phyloP scores from a whole-genome alignment of 176 grass and related monocot genomes.

The Triticum timopheevii region DNA sequence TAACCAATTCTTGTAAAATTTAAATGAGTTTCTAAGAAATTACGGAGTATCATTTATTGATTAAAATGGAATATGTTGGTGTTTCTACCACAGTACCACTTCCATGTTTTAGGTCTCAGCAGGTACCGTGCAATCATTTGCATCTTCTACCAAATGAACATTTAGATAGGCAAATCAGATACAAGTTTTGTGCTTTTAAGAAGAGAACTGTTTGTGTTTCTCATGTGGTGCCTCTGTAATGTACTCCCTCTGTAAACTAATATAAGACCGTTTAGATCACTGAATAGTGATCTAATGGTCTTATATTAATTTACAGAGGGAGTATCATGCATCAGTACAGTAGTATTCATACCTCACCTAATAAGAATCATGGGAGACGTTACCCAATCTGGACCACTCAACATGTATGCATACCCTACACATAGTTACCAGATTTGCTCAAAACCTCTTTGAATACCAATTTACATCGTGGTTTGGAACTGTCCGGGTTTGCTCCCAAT shows the following conservation, averaged over 20 bases:
- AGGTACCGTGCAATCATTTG: neutral
- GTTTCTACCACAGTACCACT: neutral
- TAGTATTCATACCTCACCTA: slow-evolving; percentile 5
- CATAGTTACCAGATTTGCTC: neutral
- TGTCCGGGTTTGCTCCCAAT: neutral
- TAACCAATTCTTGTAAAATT: neutral
- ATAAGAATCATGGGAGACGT: neutral
- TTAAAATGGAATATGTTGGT: slow-evolving; percentile 14
- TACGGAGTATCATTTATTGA: neutral
- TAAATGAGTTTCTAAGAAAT: neutral
- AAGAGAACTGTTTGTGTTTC: neutral
- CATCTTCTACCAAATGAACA: neutral
- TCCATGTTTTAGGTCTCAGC: slow-evolving; percentile 21
- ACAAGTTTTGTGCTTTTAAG: neutral
- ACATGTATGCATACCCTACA: neutral
- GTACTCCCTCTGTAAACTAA: neutral
- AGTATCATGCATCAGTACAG: neutral
- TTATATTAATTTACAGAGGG: too few relatives aligned
- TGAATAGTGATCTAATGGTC: too few relatives aligned
- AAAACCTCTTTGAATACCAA: neutral
- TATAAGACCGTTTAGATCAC: too few relatives aligned
- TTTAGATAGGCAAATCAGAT: slow-evolving; percentile 4
- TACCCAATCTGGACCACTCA: neutral
- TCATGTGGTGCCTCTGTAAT: neutral
- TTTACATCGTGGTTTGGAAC: neutral